Evolutionary conservation across 306 rosid species (phyloP).

Genomic region (Quercus parvula): DNA sequence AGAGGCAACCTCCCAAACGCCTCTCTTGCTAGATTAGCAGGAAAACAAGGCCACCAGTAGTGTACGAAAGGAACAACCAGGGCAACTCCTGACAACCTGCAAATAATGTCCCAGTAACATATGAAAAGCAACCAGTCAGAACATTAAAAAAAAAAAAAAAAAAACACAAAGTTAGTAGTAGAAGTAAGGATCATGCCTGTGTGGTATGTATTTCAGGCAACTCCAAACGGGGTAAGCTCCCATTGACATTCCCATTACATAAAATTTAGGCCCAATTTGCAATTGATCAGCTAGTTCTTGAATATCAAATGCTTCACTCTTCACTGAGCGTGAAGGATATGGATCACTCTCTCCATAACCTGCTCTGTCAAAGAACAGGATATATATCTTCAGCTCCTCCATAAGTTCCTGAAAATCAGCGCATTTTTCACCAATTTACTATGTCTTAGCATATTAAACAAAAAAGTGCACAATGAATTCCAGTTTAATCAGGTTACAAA

Average conservation of each 20-base stretch:
- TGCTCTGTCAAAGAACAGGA: conserved; percentile 66
- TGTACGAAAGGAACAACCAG: conserved; percentile 66
- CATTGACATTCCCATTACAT: conserved; percentile 63
- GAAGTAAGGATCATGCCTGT: conserved; percentile 45
- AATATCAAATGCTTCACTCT: conserved; percentile 84
- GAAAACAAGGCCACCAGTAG: conserved; percentile 71
- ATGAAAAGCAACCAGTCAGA: neutral
- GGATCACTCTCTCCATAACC: conserved; percentile 95
- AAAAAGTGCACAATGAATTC: neutral
- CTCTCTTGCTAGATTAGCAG: conserved; percentile 38
- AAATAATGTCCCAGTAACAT: conserved; percentile 4
- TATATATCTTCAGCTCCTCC: conserved; percentile 55
- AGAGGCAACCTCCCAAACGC: conserved; percentile 29
- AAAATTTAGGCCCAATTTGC: conserved; percentile 58
- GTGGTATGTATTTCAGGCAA: conserved; percentile 78
- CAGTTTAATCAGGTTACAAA: neutral
- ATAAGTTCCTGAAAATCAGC: conserved; percentile 46
- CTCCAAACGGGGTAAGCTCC: conserved; percentile 68
- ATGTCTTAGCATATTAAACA: neutral
- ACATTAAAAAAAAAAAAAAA: neutral
- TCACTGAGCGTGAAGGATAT: conserved; percentile 65
- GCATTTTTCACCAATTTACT: neutral
- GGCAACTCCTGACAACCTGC: conserved; percentile 75
- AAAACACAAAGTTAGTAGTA: neutral
- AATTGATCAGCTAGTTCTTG: conserved; percentile 79